These are phyloP conservation scores for Leccinum boreale DNA, from an alignment of 768 basidiomycete genomes.

Conservation along the genomic window DNA sequence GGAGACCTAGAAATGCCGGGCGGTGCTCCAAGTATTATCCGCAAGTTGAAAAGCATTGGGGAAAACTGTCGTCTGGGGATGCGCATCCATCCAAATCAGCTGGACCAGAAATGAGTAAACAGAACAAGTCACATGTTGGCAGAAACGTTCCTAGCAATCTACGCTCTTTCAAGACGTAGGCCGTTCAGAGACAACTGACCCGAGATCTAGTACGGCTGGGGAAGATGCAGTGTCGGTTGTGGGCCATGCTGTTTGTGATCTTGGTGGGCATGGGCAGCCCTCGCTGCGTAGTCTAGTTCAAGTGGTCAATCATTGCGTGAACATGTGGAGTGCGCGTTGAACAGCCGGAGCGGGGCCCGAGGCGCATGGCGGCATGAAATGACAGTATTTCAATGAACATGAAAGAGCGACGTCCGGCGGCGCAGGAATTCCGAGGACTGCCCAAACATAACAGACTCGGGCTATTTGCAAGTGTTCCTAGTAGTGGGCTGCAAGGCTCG, in stretches of 20 bases:
- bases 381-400: constrained; percentile 13
- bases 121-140: constrained; percentile 1
- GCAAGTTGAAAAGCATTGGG: constrained; percentile 6
- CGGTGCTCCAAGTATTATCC: constrained; percentile 16
- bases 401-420: constrained; percentile 9
- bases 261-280: constrained; percentile 22
- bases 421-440: constrained; percentile 7
- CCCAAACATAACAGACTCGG: background rate
- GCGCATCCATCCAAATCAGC: background rate
- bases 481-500: background rate
- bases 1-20: constrained; percentile 22
- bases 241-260: constrained; percentile 20
- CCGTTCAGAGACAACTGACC: constrained; percentile 4
- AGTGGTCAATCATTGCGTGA: constrained; percentile 25
- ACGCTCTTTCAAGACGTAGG: background rate
- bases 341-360: constrained; percentile 26
- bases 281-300: constrained; percentile 25
- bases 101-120: background rate
- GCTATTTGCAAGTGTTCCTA: constrained; percentile 1
- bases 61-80: background rate
- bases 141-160: constrained; percentile 2
- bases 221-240: constrained; percentile 19
- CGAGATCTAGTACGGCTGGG: constrained; percentile 9
- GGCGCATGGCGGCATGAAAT: constrained; percentile 21
- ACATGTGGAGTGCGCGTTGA: constrained; percentile 35